Base-by-base conservation (phyloP, 139 green algal species). In the Trebouxia sp. region DNA sequence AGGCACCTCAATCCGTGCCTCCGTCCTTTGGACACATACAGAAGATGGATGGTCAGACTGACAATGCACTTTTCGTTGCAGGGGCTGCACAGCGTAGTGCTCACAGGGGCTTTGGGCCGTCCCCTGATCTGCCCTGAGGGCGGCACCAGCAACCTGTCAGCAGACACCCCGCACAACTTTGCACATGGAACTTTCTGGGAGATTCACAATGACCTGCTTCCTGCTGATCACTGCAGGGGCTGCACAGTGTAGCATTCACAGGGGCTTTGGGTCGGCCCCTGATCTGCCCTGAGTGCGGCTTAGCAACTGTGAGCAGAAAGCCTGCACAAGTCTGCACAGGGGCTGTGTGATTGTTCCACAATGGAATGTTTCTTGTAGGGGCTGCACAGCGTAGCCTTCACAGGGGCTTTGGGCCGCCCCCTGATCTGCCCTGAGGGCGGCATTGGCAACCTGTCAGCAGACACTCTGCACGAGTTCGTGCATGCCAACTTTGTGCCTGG, bases 261-360 rank as follows among this genome's bases (percentile, higher is more conserved):
- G 95, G 95, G n/a, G 94, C 79, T 3, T 88, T 98, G 43, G 90
- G 85, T 11, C 66, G 89, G 26, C 94, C 95, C 7, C 87, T 98
- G 37, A 87, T 98, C 15, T 82, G 80, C 10, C 50, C 50, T 5
- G 4, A 58, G 50, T 22, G 50, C 50, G 20, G 22, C 20, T 22
- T 22, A 28, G 50, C 2, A 58, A 58, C 20, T 58, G 50, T 17
- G 20, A 58, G 5, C 50, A 5, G 50, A 17, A 58, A 58, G 26
- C 4, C 20, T 28, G 22, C 22, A 5, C 20, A 58, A 58, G 50
- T 3, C 20, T 58, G 3, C 3, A 58, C 50, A 58, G 20, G 26
- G 20, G 4, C 4, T 3, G 4, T 5, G 26, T 28, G 50, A 17
- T 58, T 58, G 50, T 3, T 58, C 26, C 20, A n/a, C n/a, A n/a